Conservation (phyloP, 371 early-diverging fungal genomes). For the Apophysomyces variabilis region DNA sequence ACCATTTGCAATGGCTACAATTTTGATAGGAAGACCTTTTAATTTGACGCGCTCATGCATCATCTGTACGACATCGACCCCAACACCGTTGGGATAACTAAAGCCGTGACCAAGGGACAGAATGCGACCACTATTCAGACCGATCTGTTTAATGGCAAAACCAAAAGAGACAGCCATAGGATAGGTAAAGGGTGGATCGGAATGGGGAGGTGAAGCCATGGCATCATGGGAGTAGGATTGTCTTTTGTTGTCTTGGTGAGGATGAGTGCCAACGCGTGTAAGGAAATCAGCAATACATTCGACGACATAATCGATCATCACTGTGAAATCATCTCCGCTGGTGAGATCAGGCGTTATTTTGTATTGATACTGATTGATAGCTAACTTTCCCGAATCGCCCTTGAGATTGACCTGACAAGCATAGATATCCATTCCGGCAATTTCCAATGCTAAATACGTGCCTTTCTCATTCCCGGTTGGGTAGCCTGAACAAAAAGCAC, state of each 20-base stretch:
- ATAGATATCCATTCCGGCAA: conserved; percentile 78
- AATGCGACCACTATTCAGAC: conserved; percentile 45
- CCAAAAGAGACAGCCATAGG: conserved; percentile 51
- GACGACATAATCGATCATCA: conserved; percentile 50
- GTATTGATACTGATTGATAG: conserved; percentile 67
- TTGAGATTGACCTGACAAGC: conserved; percentile 55
- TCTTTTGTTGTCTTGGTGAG: neutral
- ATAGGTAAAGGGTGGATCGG: conserved; percentile 16
- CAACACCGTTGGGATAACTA: conserved; percentile 47
- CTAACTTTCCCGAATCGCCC: conserved; percentile 51
- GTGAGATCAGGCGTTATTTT: conserved; percentile 84
- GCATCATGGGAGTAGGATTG: too few relatives aligned
- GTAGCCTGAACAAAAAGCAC: conserved; percentile 30
- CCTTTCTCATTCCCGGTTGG: conserved; percentile 89
- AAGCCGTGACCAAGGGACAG: conserved; percentile 51
- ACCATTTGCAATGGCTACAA: conserved; percentile 59
- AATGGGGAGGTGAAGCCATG: too few relatives aligned
- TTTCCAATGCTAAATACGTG: conserved; percentile 89
- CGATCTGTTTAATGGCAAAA: conserved; percentile 49
- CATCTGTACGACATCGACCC: conserved; percentile 45
- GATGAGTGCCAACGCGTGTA: conserved; percentile 29
- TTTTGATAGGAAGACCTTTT: conserved; percentile 48
- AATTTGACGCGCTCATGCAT: conserved; percentile 39
- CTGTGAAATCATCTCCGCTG: conserved; percentile 47
- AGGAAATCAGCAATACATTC: conserved; percentile 54